Conservation (phyloP, 1,139 yeast species). For the Debaryomyces nepalensis region DNA sequence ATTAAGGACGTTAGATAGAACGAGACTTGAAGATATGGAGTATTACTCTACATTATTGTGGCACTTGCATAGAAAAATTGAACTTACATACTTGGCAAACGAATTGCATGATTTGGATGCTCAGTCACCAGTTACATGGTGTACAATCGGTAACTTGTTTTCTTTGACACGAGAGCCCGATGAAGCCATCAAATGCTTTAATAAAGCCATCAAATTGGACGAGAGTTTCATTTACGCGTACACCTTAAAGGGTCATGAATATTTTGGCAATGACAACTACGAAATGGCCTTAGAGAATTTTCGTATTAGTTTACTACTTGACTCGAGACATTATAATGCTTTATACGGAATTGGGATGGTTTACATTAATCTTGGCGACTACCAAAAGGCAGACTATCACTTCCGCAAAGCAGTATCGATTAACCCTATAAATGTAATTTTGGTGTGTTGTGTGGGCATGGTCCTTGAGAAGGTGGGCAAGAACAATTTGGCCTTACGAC, state of each 20-base stretch:
- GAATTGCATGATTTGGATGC: conserved; percentile 74
- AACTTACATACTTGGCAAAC: conserved; percentile 78
- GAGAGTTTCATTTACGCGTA: conserved; percentile 85
- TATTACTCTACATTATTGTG: conserved; percentile 86
- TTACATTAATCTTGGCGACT: conserved; percentile 83
- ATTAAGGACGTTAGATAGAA: conserved; percentile 71
- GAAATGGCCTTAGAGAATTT: conserved; percentile 88
- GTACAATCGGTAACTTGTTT: conserved; percentile 86
- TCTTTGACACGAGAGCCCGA: conserved; percentile 85
- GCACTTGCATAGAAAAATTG: conserved; percentile 89
- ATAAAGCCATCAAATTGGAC: conserved; percentile 73
- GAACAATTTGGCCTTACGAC: conserved; percentile 73
- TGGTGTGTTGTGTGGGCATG: conserved; percentile 94
- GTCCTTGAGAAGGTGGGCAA: conserved; percentile 79
- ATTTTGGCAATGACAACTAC: conserved; percentile 83
- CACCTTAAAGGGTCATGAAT: conserved; percentile 94
- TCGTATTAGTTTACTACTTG: conserved; percentile 75
- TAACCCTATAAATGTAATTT: conserved; percentile 87
- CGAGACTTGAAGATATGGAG: conserved; percentile 90
- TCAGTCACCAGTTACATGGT: conserved; percentile 84
- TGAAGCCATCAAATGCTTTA: conserved; percentile 88
- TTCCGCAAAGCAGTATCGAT: conserved; percentile 86
- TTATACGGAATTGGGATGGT: conserved; percentile 97
- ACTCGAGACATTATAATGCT: conserved; percentile 89
- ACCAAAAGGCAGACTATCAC: conserved; percentile 81